Base-by-base conservation (phyloP, 148 eudicot genomes). In the Rhododendron molle region DNA sequence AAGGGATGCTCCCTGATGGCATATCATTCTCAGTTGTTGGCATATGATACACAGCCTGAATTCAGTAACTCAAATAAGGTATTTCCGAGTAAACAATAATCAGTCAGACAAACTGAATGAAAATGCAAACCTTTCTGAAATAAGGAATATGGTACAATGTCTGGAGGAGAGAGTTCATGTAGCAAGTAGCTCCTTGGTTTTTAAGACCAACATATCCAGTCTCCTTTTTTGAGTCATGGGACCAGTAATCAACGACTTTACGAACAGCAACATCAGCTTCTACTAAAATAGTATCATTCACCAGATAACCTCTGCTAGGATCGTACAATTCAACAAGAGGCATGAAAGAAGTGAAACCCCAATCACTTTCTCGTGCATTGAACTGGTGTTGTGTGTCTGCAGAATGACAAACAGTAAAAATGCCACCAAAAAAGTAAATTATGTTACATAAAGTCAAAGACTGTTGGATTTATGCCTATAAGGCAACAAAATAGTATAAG, bases 291-390 rank as follows among this genome's bases (percentile, higher is more conserved):
- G 94, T 95, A 86, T 97, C 99, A 89, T 97, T 95, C 73, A 91
- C 90, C 78, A 97, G 90, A 87, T 90, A 97, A 56, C 99, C 98
- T 76, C 93, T 93, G 82, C 80, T 79, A 81, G 94, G 98, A 81
- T 97, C 99, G 91, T 97, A 95, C 8, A 95, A 91, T 20, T 97
- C 99, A 81, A 94, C 86, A 28, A 97, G 93, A 83, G 98, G 93
- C 98, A 97, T 95, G 90, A 97, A 97, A 26, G 99, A 93, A 46
- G 99, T 97, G 91, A 97, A 97, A 43, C 99, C 99, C 99, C 99
- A 97, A 90, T 97, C 99, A 84, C 96, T 95, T 87, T 97, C 99
- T 87, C 98, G 88, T 56, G 93, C 91, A 87, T 91, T 93, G 86
- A 97, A 97, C 88, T 97, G 99, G 88, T 97, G 99, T 34, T 97